phyloP scores from a whole-genome alignment of 2,329 filamentous ascomycete species.

The Amylocarpus encephaloides region DNA sequence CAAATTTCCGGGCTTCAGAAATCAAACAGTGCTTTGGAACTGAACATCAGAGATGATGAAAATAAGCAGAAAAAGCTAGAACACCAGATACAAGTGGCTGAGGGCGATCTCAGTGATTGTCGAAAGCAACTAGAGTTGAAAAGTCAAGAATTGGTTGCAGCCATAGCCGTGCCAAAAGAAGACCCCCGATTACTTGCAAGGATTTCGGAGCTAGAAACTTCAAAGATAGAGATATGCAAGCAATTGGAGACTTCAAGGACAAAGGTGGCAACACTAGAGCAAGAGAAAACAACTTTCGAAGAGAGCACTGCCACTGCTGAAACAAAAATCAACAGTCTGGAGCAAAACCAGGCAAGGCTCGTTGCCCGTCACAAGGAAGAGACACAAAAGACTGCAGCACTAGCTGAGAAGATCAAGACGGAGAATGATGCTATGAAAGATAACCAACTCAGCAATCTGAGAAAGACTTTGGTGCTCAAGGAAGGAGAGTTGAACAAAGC shows the following conservation, averaged over 20 bases:
- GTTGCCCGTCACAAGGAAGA: slow-evolving; percentile 17
- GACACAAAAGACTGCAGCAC: slow-evolving; percentile 10
- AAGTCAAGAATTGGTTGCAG: slow-evolving; percentile 17
- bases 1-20: slow-evolving; percentile 21
- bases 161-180: slow-evolving; percentile 16
- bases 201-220: slow-evolving; percentile 21
- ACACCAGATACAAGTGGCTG: slow-evolving; percentile 14
- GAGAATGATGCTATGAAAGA: slow-evolving; percentile 13
- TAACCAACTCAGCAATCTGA: slow-evolving; percentile 13
- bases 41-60: slow-evolving; percentile 11
- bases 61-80: slow-evolving; percentile 10
- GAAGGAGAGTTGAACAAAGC: slow-evolving; percentile 1
- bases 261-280: slow-evolving; percentile 21
- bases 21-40: slow-evolving; percentile 15
- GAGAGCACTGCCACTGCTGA: slow-evolving; percentile 6
- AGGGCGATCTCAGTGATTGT: slow-evolving; percentile 14
- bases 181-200: slow-evolving; percentile 15
- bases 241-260: slow-evolving; percentile 31
- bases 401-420: slow-evolving; percentile 14
- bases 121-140: slow-evolving; percentile 17
- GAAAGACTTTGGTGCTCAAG: slow-evolving; percentile 11
- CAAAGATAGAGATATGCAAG: slow-evolving; percentile 20
- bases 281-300: slow-evolving; percentile 14
- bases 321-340: slow-evolving; percentile 24
- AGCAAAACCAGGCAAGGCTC: slow-evolving; percentile 25